Conservation (phyloP, 2,329 filamentous ascomycete species). For the Verticillium nonalfalfae region DNA sequence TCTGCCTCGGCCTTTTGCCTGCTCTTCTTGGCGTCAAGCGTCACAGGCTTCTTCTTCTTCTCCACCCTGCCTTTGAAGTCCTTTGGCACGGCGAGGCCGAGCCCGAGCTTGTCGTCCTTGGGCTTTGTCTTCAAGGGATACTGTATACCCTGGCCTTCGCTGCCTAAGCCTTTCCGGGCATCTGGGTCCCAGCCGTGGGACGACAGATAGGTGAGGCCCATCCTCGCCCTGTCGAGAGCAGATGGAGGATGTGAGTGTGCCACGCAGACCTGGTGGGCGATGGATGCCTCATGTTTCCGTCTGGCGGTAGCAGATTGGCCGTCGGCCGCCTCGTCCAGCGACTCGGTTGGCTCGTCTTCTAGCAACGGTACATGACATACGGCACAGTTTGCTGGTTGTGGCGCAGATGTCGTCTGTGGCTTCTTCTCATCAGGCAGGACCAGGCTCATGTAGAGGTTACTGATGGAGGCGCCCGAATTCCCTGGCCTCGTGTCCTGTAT, state of each 20-base stretch:
- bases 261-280: slow-evolving; percentile 67
- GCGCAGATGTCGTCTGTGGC: neutral
- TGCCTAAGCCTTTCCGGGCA: slow-evolving; percentile 64
- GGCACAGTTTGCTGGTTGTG: slow-evolving; percentile 17
- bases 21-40: slow-evolving; percentile 64
- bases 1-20: slow-evolving; percentile 56
- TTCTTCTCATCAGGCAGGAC: slow-evolving; percentile 43
- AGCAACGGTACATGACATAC: slow-evolving; percentile 29
- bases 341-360: slow-evolving; percentile 2
- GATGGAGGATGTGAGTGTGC: slow-evolving; percentile 67
- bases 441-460: slow-evolving; percentile 60
- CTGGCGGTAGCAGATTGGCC: slow-evolving; percentile 10
- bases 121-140: slow-evolving; percentile 66
- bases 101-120: slow-evolving; percentile 70
- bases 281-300: slow-evolving; percentile 48
- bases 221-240: slow-evolving; percentile 60
- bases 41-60: slow-evolving; percentile 33
- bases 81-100: slow-evolving; percentile 50
- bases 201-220: slow-evolving; percentile 61
- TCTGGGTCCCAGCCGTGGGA: slow-evolving; percentile 72
- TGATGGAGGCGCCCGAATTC: slow-evolving; percentile 24
- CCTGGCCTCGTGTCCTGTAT: slow-evolving; percentile 18
- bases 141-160: slow-evolving; percentile 62
- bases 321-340: slow-evolving; percentile 3
- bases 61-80: slow-evolving; percentile 30